Evolutionary conservation across 148 eudicot genomes (phyloP).

Genomic region (Rhododendron ferrugineum): DNA sequence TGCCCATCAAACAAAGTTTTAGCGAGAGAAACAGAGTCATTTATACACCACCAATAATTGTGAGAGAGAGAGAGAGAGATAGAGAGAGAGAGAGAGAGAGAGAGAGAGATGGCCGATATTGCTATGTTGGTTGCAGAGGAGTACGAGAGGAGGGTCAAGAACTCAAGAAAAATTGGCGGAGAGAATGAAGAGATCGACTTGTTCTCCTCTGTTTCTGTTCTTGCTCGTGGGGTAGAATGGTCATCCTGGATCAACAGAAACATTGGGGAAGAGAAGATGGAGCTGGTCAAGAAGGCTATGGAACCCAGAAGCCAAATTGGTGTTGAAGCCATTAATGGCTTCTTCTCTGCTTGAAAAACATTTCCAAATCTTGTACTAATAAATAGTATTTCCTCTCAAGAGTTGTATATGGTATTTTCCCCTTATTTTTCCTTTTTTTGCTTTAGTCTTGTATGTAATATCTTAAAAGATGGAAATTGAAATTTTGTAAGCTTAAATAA

Average conservation of each 20-base stretch:
- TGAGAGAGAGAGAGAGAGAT: no score
- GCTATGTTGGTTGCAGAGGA: conserved; percentile 85
- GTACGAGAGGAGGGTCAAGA: conserved; percentile 70
- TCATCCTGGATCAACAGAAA: conserved; percentile 16
- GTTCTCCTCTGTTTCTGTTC: conserved; percentile 14
- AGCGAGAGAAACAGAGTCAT: neutral
- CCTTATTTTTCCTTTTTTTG: neutral
- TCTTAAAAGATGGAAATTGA: neutral
- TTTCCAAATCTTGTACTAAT: neutral
- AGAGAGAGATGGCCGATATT: conserved; percentile 64
- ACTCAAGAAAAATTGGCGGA: conserved; percentile 22
- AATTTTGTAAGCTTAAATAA: neutral
- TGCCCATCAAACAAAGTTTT: neutral
- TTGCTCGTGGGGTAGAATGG: conserved; percentile 16
- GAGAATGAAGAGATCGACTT: conserved; percentile 18
- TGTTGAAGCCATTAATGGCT: conserved; percentile 51
- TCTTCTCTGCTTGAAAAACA: conserved; percentile 58
- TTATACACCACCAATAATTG: neutral
- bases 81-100: conserved; percentile 9
- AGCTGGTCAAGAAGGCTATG: conserved; percentile 12
- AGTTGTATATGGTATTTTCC: neutral
- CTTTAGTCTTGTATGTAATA: neutral
- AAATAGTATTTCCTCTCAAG: neutral
- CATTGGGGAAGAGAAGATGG: conserved; percentile 16
- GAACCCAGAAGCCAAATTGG: conserved; percentile 47